Evolutionary conservation across 2,329 filamentous ascomycete species (phyloP).

Genomic region (Penicillium sp.): DNA sequence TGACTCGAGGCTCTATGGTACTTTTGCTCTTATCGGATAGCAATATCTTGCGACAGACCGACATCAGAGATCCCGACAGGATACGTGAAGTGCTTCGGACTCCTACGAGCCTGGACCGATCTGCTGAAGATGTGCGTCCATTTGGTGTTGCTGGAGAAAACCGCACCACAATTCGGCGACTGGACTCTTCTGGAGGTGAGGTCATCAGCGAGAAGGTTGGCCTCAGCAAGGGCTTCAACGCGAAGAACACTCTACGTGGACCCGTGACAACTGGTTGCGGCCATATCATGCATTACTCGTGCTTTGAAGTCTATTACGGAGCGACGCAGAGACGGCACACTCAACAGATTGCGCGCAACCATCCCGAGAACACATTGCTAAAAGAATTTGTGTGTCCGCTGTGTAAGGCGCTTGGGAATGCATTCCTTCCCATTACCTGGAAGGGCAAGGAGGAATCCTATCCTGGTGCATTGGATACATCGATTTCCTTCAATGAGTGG

Average conservation of each 20-base stretch:
- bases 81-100: slow-evolving; percentile 75
- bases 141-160: slow-evolving; percentile 92
- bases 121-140: slow-evolving; percentile 74
- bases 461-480: slow-evolving; percentile 62
- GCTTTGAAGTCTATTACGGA: slow-evolving; percentile 86
- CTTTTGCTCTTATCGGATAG: slow-evolving; percentile 86
- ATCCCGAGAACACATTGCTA: slow-evolving; percentile 71
- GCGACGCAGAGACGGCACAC: slow-evolving; percentile 78
- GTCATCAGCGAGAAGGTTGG: slow-evolving; percentile 71
- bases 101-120: slow-evolving; percentile 75
- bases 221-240: slow-evolving; percentile 83
- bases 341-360: slow-evolving; percentile 89
- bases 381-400: slow-evolving; percentile 95
- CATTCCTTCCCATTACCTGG: slow-evolving; percentile 93
- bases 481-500: slow-evolving; percentile 62
- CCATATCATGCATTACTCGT: slow-evolving; percentile 97
- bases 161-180: slow-evolving; percentile 66
- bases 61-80: slow-evolving; percentile 74
- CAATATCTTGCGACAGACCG: slow-evolving; percentile 77
- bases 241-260: slow-evolving; percentile 60
- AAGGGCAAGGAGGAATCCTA: slow-evolving; percentile 83
- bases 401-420: slow-evolving; percentile 93
- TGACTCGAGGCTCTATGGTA: slow-evolving; percentile 82
- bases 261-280: slow-evolving; percentile 88
- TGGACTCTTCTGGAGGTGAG: slow-evolving; percentile 65